A percentile compares a stretch with the other conserved stretches of the same genome.
phyloP scores from a whole-genome alignment of 208 protist genomes.

The Acanthamoeba culbertsoni region DNA sequence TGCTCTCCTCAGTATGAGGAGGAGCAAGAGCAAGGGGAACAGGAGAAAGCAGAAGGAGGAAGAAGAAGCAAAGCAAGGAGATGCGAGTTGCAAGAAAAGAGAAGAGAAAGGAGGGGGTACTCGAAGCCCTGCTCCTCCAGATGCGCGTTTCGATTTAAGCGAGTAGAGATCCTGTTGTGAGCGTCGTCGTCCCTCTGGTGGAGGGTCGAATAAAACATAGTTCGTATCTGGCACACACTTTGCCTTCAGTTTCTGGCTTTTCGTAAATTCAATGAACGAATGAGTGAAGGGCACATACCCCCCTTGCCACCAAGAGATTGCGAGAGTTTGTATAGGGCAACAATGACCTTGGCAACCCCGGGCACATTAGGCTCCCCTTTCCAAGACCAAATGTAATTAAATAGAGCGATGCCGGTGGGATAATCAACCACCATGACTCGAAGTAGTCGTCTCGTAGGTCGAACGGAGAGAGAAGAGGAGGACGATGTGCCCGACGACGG shows the following conservation, averaged over 20 bases:
- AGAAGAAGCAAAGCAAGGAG: background rate
- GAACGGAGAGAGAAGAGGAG: background rate
- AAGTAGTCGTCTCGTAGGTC: background rate
- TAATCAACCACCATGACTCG: conserved; percentile 41
- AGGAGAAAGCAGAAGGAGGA: background rate
- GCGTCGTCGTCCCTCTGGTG: background rate
- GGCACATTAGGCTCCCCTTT: conserved; percentile 1
- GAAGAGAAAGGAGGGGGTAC: background rate
- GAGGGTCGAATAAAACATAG: conserved; percentile 7
- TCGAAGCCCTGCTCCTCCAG: background rate
- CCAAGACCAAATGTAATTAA: conserved; percentile 10
- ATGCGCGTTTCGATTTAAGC: background rate
- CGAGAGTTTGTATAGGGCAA: conserved; percentile 54
- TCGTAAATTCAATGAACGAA: background rate
- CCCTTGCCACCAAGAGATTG: conserved; percentile 36
- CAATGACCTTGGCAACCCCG: conserved; percentile 30
- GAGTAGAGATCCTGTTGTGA: conserved; percentile 30
- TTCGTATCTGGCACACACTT: background rate
- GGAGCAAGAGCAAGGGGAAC: background rate
- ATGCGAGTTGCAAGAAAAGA: background rate
- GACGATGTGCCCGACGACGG: background rate
- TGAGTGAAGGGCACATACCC: background rate
- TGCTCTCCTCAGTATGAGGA: background rate
- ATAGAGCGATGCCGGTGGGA: conserved; percentile 17
- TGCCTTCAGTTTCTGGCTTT: background rate